Percentiles rank a stretch among this genome's conserved stretches.
Conservation (phyloP, 2,329 filamentous ascomycete species). For the Talaromyces sp. region DNA sequence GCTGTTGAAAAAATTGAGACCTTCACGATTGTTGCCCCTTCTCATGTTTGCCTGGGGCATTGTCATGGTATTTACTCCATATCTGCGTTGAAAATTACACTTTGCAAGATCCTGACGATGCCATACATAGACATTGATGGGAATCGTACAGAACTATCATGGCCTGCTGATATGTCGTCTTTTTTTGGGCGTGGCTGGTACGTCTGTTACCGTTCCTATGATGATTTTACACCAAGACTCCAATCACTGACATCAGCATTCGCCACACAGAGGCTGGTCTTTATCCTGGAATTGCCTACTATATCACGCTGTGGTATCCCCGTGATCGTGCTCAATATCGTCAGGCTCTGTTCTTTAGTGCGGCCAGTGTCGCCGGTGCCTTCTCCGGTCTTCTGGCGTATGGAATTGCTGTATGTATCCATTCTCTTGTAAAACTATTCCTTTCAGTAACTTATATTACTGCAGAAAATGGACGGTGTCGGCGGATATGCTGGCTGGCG, state of each 20-base stretch:
- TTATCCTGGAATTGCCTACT: conserved; percentile 46
- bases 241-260: not conserved
- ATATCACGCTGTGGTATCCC: conserved; percentile 58
- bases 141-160: conserved; percentile 42
- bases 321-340: conserved; percentile 55
- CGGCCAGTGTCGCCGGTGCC: conserved; percentile 69
- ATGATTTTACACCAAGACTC: not conserved
- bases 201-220: not conserved
- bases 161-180: conserved; percentile 50
- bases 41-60: conserved; percentile 45
- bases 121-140: conserved; percentile 38
- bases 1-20: conserved; percentile 43
- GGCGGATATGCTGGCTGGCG: conserved; percentile 47
- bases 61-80: conserved; percentile 35
- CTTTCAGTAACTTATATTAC: not conserved
- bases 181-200: conserved; percentile 42
- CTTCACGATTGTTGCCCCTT: conserved; percentile 43
- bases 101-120: not conserved
- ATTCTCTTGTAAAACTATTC: not conserved
- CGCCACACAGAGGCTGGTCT: conserved; percentile 40
- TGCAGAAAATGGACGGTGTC: conserved; percentile 49
- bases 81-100: not conserved
- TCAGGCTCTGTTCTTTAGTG: conserved; percentile 54
- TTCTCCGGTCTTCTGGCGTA: conserved; percentile 70
- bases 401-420: conserved; percentile 59